Conservation (phyloP, 768 basidiomycete genomes). For the Pleurotus citrinopileatus region DNA sequence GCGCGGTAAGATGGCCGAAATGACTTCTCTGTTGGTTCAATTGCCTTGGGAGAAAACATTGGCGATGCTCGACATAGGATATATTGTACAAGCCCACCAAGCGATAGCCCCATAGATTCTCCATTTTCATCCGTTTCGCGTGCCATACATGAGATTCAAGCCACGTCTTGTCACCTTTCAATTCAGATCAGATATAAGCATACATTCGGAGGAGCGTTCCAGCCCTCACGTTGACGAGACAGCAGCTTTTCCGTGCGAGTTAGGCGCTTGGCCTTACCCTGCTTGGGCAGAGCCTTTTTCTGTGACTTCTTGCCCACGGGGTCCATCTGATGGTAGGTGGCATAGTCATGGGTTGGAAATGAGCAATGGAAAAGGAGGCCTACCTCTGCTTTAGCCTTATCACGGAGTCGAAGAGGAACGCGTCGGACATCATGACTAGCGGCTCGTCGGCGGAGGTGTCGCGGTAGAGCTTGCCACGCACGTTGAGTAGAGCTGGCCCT, state of each 20-base stretch:
- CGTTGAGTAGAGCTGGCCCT: conserved; percentile 74
- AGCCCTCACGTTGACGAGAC: conserved; percentile 67
- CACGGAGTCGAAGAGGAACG: conserved; percentile 80
- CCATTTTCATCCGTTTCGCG: conserved; percentile 95
- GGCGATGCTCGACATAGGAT: background rate
- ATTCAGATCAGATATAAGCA: background rate
- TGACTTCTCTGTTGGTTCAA: conserved; percentile 87
- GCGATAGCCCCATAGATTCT: conserved; percentile 87
- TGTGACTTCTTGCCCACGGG: conserved; percentile 33
- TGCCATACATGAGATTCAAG: conserved; percentile 98
- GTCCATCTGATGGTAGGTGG: conserved; percentile 41
- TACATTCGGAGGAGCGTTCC: background rate
- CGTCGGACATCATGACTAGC: conserved; percentile 94
- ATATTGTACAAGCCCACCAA: conserved; percentile 45
- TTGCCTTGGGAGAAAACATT: conserved; percentile 46
- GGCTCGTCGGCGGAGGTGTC: conserved; percentile 87
- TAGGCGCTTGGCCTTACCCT: conserved; percentile 58
- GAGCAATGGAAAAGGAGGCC: conserved; percentile 10
- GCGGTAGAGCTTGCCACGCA: conserved; percentile 90
- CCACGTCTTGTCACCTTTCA: conserved; percentile 81
- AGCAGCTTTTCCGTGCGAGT: conserved; percentile 58
- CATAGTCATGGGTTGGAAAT: background rate
- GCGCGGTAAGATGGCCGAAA: conserved; percentile 92
- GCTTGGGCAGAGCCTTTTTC: conserved; percentile 53
- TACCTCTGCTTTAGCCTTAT: conserved; percentile 83